Evolutionary conservation across 129 eudicot genomes (phyloP).

Genomic region (Lonicera japonica): DNA sequence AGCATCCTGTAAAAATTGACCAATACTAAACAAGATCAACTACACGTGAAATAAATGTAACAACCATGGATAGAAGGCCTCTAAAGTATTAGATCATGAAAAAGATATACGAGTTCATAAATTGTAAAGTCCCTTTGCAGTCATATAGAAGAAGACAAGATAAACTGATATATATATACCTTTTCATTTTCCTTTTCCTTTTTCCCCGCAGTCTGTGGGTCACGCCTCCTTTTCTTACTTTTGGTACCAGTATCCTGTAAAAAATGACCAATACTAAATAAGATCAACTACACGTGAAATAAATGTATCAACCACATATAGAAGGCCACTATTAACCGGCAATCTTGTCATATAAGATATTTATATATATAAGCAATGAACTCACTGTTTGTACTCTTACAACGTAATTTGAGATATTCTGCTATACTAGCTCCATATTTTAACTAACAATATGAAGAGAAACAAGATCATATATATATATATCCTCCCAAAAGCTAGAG

Average conservation of each 20-base stretch:
- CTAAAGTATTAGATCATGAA: too few species aligned
- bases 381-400: too few species aligned
- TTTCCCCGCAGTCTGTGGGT: slow-evolving; percentile 31
- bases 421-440: too few species aligned
- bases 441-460: too few species aligned
- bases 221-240: slow-evolving; percentile 47
- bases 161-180: slow-evolving; percentile 26
- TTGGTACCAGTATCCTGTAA: slow-evolving; percentile 28
- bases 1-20: slow-evolving; percentile 28
- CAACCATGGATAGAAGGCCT: not conserved
- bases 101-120: too few species aligned
- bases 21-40: slow-evolving; percentile 1
- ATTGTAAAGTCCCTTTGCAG: not conserved
- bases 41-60: not conserved
- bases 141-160: not conserved
- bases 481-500: too few species aligned
- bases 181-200: slow-evolving; percentile 56
- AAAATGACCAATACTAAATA: slow-evolving; percentile 1
- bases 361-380: too few species aligned
- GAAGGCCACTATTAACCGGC: not conserved
- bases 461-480: too few species aligned
- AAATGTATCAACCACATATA: not conserved
- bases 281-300: slow-evolving; percentile 1
- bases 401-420: too few species aligned
- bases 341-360: not conserved